Base-by-base conservation (phyloP, 208 protist species). In the Trypanosoma grayi region DNA sequence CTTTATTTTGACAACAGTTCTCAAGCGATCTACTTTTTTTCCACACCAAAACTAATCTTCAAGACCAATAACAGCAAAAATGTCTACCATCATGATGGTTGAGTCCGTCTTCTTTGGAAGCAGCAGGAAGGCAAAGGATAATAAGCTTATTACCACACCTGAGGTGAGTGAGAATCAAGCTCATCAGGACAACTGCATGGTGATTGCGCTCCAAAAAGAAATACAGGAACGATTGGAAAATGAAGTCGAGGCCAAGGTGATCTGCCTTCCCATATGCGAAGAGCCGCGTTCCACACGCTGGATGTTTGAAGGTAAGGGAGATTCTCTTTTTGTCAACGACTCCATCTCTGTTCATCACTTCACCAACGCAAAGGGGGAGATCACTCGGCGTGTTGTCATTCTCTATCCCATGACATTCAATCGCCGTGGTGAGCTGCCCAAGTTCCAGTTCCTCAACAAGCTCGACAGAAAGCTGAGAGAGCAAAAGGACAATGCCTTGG, bases 271-370 rank as follows among this genome's bases (percentile, higher is more conserved):
- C 22, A 46, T 72, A 5, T 39, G 24, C 30, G 39, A 51, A 1
- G 66, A 72, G 44, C 58, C 57, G 16, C 66, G 56, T 14, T 51
- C 57, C 1, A 60, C 33, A 9, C 68, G 68, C 25, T 46, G 20
- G 5, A 20, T 72, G 6, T 80, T 77, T 58, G 77, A 73, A 24
- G 65, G 69, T 1, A 80, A 82, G 46, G 61, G 61, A 9, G 71
- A 81, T 27, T 68, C 74, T 22, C 56, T 87, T 20, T 83, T 83
- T 54, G 57, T 77, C 7, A 60, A 48, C 33, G 61, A 88, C 55
- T 73, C 62, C 58, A 62, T 90, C 18, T 85, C 83, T 33, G 62
- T 87, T 18, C 87, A 93, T 75, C 71, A 87, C 64, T 76, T 87
- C 67, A 84, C 81, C 31, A 68, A 85, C 68, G 55, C 57, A 5